These are phyloP conservation scores for Hypoxylon intermedium DNA, from an alignment of 495 filamentous ascomycete genomes.

Conservation along the genomic window DNA sequence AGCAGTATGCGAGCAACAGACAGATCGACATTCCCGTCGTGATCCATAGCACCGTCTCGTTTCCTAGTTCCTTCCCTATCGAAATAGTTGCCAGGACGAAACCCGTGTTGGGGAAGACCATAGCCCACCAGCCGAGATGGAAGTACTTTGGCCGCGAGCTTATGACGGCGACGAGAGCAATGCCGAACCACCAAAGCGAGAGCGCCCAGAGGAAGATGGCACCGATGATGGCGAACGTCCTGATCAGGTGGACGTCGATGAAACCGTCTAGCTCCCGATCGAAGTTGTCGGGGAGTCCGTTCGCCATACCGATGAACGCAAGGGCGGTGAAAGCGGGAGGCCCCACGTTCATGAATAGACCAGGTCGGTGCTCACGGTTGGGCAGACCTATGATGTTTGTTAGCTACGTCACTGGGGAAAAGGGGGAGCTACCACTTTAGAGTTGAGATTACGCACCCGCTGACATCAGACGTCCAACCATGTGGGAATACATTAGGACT, in stretches of 20 bases:
- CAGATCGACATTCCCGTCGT: slow-evolving; percentile 60
- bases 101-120: slow-evolving; percentile 68
- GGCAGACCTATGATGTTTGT: slow-evolving; percentile 49
- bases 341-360: slow-evolving; percentile 77
- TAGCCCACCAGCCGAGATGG: slow-evolving; percentile 64
- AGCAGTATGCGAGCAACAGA: slow-evolving; percentile 62
- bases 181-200: slow-evolving; percentile 74
- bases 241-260: slow-evolving; percentile 50
- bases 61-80: slow-evolving; percentile 52
- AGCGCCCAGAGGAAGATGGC: slow-evolving; percentile 74
- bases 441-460: slow-evolving; percentile 54
- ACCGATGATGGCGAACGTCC: slow-evolving; percentile 58
- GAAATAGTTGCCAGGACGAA: slow-evolving; percentile 59
- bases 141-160: slow-evolving; percentile 57
- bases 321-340: slow-evolving; percentile 73
- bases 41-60: slow-evolving; percentile 54
- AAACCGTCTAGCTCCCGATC: slow-evolving; percentile 37
- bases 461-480: slow-evolving; percentile 68
- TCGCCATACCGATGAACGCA: slow-evolving; percentile 70
- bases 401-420: slow-evolving; percentile 20
- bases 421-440: no score
- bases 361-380: slow-evolving; percentile 58
- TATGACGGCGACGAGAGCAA: slow-evolving; percentile 62
- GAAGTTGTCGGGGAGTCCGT: slow-evolving; percentile 50
- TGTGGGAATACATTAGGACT: slow-evolving; percentile 62